Base-by-base conservation (phyloP, 257 asterid genomes). In the Cinchona pubescens region DNA sequence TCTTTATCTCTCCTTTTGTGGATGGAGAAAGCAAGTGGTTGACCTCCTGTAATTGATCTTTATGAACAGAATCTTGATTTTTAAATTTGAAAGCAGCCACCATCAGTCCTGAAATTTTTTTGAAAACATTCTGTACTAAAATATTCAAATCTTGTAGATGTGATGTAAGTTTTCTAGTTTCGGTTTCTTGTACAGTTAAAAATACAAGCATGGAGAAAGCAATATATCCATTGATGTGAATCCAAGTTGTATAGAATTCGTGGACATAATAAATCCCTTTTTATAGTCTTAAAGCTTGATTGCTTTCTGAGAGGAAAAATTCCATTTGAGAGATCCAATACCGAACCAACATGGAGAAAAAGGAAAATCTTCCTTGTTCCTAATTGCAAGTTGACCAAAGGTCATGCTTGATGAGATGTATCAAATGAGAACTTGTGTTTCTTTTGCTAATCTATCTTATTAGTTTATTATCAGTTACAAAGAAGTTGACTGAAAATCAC, bases 21-120 rank as follows among this genome's bases (percentile, higher is more conserved):
- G 13, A 21, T 25, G 70, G 5, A 65, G 30, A 73, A 65, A 71
- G 62, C 59, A 48, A 81, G 35, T 12, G 42, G 73, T 45, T 78
- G 72, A 66, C 69, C 34, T 23, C 9, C 45, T 12, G n/a, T 53
- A 42, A 35, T 42, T 35, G 29, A 14, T 51, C 14, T 1, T 51
- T 49, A 16, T 32, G 5, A 67, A 68, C 21, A 43, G 59, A 30
- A 35, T 62, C 29, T 58, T 2, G 13, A 2, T 43, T 35, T 62
- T 56, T 29, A 29, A 76, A 40, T n/a, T 58, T 56, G 61, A 68
- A 42, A 69, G 37, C 3, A 1, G 34, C 55, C 30, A 13, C 56
- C 16, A 9, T n/a, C 7, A 21, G 2, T 19, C n/a, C 43, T 5
- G 4, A 62, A 16, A 29, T 30, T 62, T 15, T 32, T 30, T 9